phyloP scores from a whole-genome alignment of 2,329 filamentous ascomycete genomes.

The Penicillium oxalicum region DNA sequence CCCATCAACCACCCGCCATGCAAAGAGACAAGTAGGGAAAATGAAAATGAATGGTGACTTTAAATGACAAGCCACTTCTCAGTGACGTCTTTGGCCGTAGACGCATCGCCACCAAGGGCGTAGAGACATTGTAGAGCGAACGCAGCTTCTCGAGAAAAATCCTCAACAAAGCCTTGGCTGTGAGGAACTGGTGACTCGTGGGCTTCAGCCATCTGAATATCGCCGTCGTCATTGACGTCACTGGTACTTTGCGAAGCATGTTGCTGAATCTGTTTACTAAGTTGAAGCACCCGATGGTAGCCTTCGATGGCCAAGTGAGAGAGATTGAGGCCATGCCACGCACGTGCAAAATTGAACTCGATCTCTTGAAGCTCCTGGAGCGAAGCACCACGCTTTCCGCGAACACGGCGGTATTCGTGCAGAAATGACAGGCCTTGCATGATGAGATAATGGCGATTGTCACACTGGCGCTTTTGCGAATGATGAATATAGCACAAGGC shows the following conservation, averaged over 20 bases:
- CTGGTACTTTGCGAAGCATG: conserved; percentile 20
- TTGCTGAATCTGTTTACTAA: conserved; percentile 44
- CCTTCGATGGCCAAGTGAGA: conserved; percentile 65
- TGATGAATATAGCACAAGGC: conserved; percentile 83
- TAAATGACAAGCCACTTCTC: conserved; percentile 53
- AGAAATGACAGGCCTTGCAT: conserved; percentile 80
- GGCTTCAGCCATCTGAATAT: conserved; percentile 20
- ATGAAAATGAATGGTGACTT: conserved; percentile 1
- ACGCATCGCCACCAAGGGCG: conserved; percentile 56
- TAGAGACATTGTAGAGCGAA: conserved; percentile 66
- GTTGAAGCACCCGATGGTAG: conserved; percentile 57
- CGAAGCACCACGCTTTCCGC: conserved; percentile 41
- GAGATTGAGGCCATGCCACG: conserved; percentile 70
- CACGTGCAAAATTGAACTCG: conserved; percentile 71
- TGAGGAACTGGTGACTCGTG: conserved; percentile 1
- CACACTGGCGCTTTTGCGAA: conserved; percentile 78
- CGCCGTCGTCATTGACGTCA: conserved; percentile 41
- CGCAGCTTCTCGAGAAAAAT: conserved; percentile 66
- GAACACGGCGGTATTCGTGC: conserved; percentile 62
- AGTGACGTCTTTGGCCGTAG: conserved; percentile 56
- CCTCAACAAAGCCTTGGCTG: conserved; percentile 40
- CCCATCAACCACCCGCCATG: too few species aligned
- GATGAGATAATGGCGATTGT: conserved; percentile 83
- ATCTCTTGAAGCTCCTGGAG: conserved; percentile 61
- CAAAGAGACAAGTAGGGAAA: too few species aligned